Base-by-base conservation (phyloP, 2,329 filamentous ascomycete species). In the Sphaerostilbella broomeana region DNA sequence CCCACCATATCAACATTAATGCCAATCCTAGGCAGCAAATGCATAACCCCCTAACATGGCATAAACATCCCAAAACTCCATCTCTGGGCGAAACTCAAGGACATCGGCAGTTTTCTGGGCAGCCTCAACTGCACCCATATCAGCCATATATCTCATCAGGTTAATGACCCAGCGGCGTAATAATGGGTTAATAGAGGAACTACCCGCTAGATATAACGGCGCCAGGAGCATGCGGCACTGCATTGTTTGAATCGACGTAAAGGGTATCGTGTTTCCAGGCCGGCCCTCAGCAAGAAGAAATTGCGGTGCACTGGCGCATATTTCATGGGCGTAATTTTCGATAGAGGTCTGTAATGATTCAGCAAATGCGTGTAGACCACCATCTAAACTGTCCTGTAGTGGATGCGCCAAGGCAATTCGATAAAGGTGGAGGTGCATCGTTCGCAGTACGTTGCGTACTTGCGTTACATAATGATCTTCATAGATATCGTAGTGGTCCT, bases 1-100 rank as follows among this genome's bases (percentile, higher is more conserved):
- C n/a, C n/a, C n/a, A n/a, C n/a, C n/a, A n/a, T n/a, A n/a, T n/a
- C n/a, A n/a, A n/a, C n/a, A n/a, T n/a, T n/a, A n/a, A n/a, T n/a
- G n/a, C 5, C 21, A 12, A 30, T 21, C 19, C 30, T 20, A 51
- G 15, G 50, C 48, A 2, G 50, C 46, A 31, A 53, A 50, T 2
- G 52, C 52, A 35, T 54, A 56, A 16, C 53, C 53, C 1, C 53
- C 53, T 2, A 53, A 24, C 37, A 47, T 50, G 3, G 49, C 46
- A 31, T 51, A 55, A 2, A 56, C 45, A 3, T 46, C 41, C 47
- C 50, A 51, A 16, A 50, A 54, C 2, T 38, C 40, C 28, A 46
- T 16, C 24, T 48, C 17, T 4, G 42, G 42, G 13, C 32, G n/a
- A 12, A 36, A 6, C 22, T 44, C 13, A 24, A 53, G 26, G 13